These are phyloP conservation scores for Plenodomus tracheiphilus DNA, from an alignment of 2,329 filamentous ascomycete genomes.

Conservation along the genomic window DNA sequence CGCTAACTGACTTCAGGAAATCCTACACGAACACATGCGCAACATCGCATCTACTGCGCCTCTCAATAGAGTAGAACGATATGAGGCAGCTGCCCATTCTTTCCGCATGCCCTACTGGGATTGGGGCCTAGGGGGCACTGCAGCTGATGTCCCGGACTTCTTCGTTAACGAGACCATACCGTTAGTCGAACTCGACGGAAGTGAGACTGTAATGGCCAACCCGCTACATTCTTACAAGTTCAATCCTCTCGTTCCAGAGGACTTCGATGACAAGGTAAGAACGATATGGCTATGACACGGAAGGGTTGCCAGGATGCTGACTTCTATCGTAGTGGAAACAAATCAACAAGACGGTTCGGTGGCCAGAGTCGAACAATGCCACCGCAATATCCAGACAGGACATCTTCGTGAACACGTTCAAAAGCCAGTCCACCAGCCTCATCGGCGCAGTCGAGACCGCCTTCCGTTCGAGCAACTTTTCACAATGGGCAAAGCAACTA, in stretches of 20 bases:
- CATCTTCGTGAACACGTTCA: slow-evolving; percentile 16
- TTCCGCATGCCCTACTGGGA: slow-evolving; percentile 44
- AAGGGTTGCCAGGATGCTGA: background rate
- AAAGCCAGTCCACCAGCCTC: slow-evolving; percentile 30
- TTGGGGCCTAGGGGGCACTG: slow-evolving; percentile 30
- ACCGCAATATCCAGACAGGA: slow-evolving; percentile 21
- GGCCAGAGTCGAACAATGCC: slow-evolving; percentile 26
- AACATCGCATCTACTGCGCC: slow-evolving; percentile 21
- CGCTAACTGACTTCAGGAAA: slow-evolving; percentile 25
- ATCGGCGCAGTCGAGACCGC: slow-evolving; percentile 35
- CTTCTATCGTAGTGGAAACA: slow-evolving; percentile 20
- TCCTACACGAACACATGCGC: slow-evolving; percentile 28
- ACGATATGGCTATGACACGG: too few relatives aligned
- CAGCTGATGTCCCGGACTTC: slow-evolving; percentile 28
- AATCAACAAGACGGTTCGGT: slow-evolving; percentile 35
- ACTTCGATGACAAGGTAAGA: slow-evolving; percentile 30
- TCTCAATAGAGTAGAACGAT: slow-evolving; percentile 20
- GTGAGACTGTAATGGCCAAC: slow-evolving; percentile 22
- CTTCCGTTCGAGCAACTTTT: slow-evolving; percentile 12
- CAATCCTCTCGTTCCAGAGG: slow-evolving; percentile 21
- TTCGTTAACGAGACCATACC: slow-evolving; percentile 21
- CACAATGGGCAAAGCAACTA: slow-evolving; percentile 40
- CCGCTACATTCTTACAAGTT: slow-evolving; percentile 37
- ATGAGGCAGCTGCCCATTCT: slow-evolving; percentile 26
- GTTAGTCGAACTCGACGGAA: slow-evolving; percentile 22